A percentile compares a stretch with the other conserved stretches of the same genome.
These are phyloP conservation scores for Ramichloridium luteum DNA, from an alignment of 2,329 filamentous ascomycete genomes.

Conservation along the genomic window DNA sequence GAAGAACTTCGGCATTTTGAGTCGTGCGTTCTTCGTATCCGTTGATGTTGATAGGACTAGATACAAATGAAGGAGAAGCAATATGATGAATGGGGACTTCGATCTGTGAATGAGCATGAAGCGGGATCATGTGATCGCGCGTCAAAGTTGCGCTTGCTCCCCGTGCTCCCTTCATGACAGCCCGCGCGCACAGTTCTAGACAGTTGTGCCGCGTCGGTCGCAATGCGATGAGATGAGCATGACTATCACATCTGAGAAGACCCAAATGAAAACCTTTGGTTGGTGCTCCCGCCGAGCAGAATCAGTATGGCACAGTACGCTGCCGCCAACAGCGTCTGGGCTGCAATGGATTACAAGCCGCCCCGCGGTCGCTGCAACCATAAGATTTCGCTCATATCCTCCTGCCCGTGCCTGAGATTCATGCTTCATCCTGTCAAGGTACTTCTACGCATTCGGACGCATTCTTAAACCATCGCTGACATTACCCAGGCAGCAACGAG, in stretches of 20 bases:
- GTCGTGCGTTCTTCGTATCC: neutral
- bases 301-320: conserved; percentile 17
- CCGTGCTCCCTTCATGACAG: no score
- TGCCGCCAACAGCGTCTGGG: conserved; percentile 35
- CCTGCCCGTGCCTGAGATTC: conserved; percentile 43
- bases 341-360: conserved; percentile 38
- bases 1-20: conserved; percentile 26
- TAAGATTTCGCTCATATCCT: conserved; percentile 35
- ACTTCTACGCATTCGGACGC: conserved; percentile 3
- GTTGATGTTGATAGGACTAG: no score
- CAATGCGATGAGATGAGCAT: no score
- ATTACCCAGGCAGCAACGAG: conserved; percentile 31
- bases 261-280: no score
- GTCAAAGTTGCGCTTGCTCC: no score
- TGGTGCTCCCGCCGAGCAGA: no score
- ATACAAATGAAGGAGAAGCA: neutral
- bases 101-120: no score
- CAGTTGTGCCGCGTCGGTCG: no score
- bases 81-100: no score
- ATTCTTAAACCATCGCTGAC: conserved; percentile 1
- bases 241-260: no score
- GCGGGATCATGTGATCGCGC: no score
- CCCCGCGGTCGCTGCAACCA: conserved; percentile 41
- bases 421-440: conserved; percentile 47
- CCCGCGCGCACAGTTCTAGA: no score